Percentiles rank a stretch among this genome's conserved stretches.
phyloP scores from a whole-genome alignment of 1,284 basidiomycete genomes.

The Inonotus hispidus region DNA sequence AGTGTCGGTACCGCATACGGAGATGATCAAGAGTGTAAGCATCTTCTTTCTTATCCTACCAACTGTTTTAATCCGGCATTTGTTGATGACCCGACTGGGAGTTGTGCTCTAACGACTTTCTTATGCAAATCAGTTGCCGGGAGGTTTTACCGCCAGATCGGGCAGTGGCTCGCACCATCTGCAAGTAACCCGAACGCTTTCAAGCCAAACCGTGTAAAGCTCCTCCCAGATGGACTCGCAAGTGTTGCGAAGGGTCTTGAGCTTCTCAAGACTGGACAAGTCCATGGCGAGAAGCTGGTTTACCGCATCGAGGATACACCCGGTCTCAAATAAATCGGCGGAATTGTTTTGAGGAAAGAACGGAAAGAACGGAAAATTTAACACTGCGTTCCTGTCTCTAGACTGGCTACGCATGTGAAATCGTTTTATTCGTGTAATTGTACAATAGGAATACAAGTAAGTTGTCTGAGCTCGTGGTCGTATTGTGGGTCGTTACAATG shows the following conservation, averaged over 20 bases:
- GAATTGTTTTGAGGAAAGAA: too few relatives aligned
- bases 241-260: constrained; percentile 27
- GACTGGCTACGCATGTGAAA: too few relatives aligned
- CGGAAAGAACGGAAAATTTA: too few relatives aligned
- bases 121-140: constrained; percentile 8
- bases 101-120: neutral
- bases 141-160: constrained; percentile 15
- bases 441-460: too few relatives aligned
- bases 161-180: neutral
- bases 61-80: neutral
- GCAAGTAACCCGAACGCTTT: constrained; percentile 4
- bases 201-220: constrained; percentile 22
- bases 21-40: constrained; percentile 13
- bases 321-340: constrained; percentile 4
- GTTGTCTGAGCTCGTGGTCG: too few relatives aligned
- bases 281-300: constrained; percentile 30
- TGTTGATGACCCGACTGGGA: neutral
- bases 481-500: too few relatives aligned
- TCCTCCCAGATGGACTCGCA: constrained; percentile 26
- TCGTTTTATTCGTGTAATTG: too few relatives aligned
- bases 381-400: too few relatives aligned
- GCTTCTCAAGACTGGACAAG: constrained; percentile 23
- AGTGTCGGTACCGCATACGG: constrained; percentile 8
- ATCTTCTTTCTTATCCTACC: neutral
- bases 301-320: constrained; percentile 28